Base-by-base conservation (phyloP, 306 rosid genomes). In the Begonia fuchsioides region DNA sequence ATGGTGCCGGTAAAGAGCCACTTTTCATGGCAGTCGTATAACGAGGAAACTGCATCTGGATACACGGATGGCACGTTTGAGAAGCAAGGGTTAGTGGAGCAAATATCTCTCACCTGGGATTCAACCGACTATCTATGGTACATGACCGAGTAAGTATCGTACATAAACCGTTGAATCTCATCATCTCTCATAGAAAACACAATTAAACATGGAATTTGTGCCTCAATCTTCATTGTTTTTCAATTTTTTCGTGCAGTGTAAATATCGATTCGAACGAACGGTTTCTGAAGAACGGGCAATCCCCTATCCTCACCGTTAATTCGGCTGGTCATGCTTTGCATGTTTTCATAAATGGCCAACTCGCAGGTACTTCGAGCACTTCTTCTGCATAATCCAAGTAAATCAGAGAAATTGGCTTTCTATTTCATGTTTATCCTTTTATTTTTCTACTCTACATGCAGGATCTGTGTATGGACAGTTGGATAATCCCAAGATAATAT, bases 321-420 rank as follows among this genome's bases (percentile, higher is more conserved):
- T 92, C 98, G 44, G 96, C 98, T 50, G 98, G 96, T 51, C 96
- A 92, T 76, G 93, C 75, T 50, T 38, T 92, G 60, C 92, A 76
- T 70, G 96, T 92, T 65, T 85, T 92, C 73, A 63, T 81, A 62
- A 82, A 92, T 55, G 94, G 96, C 38, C 83, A 76, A 62, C 87
- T 76, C 59, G 55, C 94, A 72, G 98, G 98, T 92, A 62, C 26
- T 54, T 46, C 43, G 61, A 68, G 6, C 32, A 26, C 32, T 26
- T 26, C 32, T 26, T 7, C 2, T 26, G 32, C 32, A 26, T 26
- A 26, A 26, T 26, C 32, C 94, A 72, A 95, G 98, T 85, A 62
- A 35, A 56, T 43, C 43, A 63, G 66, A 51, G 39, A 53, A 32
- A 12, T 47, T 43, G 35, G 47, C 44, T 50, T 47, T 56, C 51